Evolutionary conservation across 176 grass and related monocot species (phyloP).

Genomic region (Canna indica): DNA sequence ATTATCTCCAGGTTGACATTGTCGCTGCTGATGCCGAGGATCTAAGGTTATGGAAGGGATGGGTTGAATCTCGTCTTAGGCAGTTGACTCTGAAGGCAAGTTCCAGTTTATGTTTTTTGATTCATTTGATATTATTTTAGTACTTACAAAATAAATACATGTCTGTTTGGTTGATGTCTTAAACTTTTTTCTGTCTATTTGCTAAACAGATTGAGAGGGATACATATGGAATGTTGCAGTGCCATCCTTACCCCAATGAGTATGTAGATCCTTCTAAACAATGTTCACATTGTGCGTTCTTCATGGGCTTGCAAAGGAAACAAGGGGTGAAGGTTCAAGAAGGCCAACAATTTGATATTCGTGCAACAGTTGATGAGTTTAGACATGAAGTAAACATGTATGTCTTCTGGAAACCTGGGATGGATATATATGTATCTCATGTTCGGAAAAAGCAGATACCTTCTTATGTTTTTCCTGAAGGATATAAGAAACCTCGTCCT

Average conservation of each 20-base stretch:
- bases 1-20: conserved; percentile 94
- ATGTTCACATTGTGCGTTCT: conserved; percentile 87
- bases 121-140: not conserved
- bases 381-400: conserved; percentile 68
- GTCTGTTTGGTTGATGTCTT: too few relatives aligned
- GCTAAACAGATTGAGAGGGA: conserved; percentile 85
- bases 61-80: conserved; percentile 88
- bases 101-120: not conserved
- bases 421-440: conserved; percentile 96
- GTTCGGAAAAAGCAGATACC: conserved; percentile 83
- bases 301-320: conserved; percentile 93
- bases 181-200: not conserved
- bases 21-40: conserved; percentile 62
- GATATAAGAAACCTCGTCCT: conserved; percentile 56
- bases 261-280: conserved; percentile 61
- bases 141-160: too few relatives aligned
- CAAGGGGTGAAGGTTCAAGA: conserved; percentile 81
- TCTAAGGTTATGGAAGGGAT: conserved; percentile 92
- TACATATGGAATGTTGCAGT: conserved; percentile 79
- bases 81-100: conserved; percentile 88
- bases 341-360: conserved; percentile 98
- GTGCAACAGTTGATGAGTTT: conserved; percentile 91
- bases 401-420: conserved; percentile 83
- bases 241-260: conserved; percentile 91
- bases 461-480: conserved; percentile 78